A percentile compares a stretch with the other conserved stretches of the same genome.
Evolutionary conservation across 2,329 filamentous ascomycete genomes (phyloP).

Genomic region (Trichoderma semiorbis): DNA sequence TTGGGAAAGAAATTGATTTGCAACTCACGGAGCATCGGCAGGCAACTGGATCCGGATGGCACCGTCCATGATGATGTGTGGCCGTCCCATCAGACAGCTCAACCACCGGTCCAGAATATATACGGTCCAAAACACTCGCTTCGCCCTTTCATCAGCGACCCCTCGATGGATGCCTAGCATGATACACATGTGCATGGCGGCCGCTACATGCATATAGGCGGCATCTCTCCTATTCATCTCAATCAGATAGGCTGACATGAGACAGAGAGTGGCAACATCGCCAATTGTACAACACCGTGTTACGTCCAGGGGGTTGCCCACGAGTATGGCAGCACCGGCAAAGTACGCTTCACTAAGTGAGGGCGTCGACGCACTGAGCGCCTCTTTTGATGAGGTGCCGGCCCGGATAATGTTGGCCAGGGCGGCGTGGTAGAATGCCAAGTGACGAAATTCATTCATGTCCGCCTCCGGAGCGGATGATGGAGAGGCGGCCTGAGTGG

Average conservation of each 20-base stretch:
- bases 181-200: slow-evolving; percentile 47
- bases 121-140: slow-evolving; percentile 50
- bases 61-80: slow-evolving; percentile 45
- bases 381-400: slow-evolving; percentile 21
- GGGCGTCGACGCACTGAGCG: slow-evolving; percentile 19
- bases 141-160: slow-evolving; percentile 41
- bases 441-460: slow-evolving; percentile 32
- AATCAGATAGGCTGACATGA: slow-evolving; percentile 48
- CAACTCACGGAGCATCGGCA: slow-evolving; percentile 38
- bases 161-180: slow-evolving; percentile 48
- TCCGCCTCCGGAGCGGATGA: slow-evolving; percentile 22
- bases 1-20: not conserved
- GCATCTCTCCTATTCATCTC: slow-evolving; percentile 49
- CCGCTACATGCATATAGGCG: slow-evolving; percentile 45
- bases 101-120: slow-evolving; percentile 50
- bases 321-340: slow-evolving; percentile 39
- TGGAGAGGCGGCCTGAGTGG: slow-evolving; percentile 25
- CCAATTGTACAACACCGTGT: slow-evolving; percentile 36
- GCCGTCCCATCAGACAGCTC: slow-evolving; percentile 48
- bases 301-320: slow-evolving; percentile 47
- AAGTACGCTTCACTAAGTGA: slow-evolving; percentile 44
- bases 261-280: slow-evolving; percentile 43
- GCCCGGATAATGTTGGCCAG: slow-evolving; percentile 41
- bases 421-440: slow-evolving; percentile 45
- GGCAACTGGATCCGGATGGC: slow-evolving; percentile 44